These are phyloP conservation scores for Candida albicans DNA, from an alignment of 1,139 yeast species.

Conservation along the genomic window DNA sequence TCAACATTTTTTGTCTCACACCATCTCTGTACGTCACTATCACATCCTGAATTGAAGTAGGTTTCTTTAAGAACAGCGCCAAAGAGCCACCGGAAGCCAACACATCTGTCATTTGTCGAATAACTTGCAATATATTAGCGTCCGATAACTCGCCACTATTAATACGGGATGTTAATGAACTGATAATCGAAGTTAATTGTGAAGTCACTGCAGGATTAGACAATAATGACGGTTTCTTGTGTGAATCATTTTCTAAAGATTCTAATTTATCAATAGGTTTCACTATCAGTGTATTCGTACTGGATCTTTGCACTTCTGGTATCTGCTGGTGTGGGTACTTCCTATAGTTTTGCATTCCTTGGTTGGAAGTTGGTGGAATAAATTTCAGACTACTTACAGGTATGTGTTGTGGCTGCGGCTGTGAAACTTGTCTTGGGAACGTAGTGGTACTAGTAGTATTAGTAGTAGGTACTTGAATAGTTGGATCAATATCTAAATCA, in stretches of 20 bases:
- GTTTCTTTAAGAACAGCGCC: conserved; percentile 17
- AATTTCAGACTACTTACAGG: conserved; percentile 1
- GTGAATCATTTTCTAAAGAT: conserved; percentile 12
- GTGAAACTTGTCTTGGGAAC: conserved; percentile 2
- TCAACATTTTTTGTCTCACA: conserved; percentile 29
- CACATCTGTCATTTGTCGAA: conserved; percentile 45
- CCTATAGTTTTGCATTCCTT: not conserved
- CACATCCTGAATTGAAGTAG: conserved; percentile 20
- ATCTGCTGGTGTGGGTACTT: not conserved
- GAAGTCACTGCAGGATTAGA: conserved; percentile 20
- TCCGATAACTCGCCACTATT: conserved; percentile 24
- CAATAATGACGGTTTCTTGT: conserved; percentile 10
- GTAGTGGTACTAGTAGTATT: no score
- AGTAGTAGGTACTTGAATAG: conserved; percentile 9
- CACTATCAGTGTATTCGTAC: not conserved
- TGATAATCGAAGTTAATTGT: conserved; percentile 33
- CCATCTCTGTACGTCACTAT: conserved; percentile 26
- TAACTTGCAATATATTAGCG: conserved; percentile 35
- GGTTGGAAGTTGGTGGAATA: not conserved
- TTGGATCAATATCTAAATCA: conserved; percentile 43
- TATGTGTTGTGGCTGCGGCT: not conserved
- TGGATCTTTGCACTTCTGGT: not conserved
- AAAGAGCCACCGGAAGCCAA: conserved; percentile 25
- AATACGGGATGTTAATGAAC: conserved; percentile 25
- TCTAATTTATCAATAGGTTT: not conserved